Conservation (phyloP, 2,329 filamentous ascomycete species). For the Biscogniauxia marginata region DNA sequence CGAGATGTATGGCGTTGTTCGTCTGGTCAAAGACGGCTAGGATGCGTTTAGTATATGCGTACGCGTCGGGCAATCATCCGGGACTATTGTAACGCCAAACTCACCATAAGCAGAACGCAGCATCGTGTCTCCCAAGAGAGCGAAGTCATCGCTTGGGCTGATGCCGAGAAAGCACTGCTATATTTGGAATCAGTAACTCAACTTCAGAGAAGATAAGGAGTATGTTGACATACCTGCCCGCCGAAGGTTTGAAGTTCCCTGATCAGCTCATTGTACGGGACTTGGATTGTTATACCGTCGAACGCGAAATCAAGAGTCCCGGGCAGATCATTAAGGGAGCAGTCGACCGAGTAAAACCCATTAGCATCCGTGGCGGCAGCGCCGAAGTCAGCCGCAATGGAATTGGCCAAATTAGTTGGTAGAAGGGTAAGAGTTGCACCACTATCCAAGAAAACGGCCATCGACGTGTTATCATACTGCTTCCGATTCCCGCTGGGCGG, state of each 20-base stretch:
- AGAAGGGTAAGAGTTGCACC: conserved; percentile 69
- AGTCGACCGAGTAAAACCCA: conserved; percentile 49
- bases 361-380: conserved; percentile 36
- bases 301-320: conserved; percentile 52
- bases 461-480: conserved; percentile 37
- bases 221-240: conserved; percentile 12
- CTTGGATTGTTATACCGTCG: conserved; percentile 44
- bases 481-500: conserved; percentile 35
- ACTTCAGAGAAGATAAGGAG: too few species aligned
- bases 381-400: conserved; percentile 50
- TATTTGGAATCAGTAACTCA: neutral
- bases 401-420: conserved; percentile 53
- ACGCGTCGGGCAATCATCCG: neutral
- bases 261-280: conserved; percentile 51
- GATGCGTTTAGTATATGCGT: conserved; percentile 5
- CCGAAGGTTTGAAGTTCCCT: conserved; percentile 33
- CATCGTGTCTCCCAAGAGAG: conserved; percentile 59
- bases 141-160: conserved; percentile 45
- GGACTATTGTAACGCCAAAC: neutral
- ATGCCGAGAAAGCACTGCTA: conserved; percentile 49
- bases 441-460: conserved; percentile 67
- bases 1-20: conserved; percentile 46
- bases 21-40: conserved; percentile 53
- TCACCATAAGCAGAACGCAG: conserved; percentile 53
- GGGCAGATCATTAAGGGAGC: conserved; percentile 37